Percentiles rank a stretch among this genome's conserved stretches.
Evolutionary conservation across 148 eudicot species (phyloP).

Genomic region (Camellia sinensis): DNA sequence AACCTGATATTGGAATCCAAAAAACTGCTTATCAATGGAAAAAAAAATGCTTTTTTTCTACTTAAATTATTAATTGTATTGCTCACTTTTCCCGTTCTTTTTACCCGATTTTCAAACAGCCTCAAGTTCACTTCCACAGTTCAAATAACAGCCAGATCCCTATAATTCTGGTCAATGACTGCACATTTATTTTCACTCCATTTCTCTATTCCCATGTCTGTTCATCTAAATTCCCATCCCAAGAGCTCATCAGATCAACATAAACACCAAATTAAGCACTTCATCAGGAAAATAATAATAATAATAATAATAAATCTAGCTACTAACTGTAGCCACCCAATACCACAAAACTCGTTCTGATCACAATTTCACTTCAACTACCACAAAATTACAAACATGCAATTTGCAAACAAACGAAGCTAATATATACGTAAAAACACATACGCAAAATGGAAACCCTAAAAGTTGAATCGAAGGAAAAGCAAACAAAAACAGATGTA

Average conservation of each 20-base stretch:
- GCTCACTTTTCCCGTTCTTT: not conserved
- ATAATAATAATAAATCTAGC: not conserved
- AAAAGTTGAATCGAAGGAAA: not conserved
- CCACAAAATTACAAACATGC: not conserved
- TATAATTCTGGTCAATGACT: not conserved
- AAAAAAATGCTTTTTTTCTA: not conserved
- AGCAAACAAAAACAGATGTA: not conserved
- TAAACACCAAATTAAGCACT: not conserved
- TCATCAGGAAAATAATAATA: not conserved
- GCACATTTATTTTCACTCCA: not conserved
- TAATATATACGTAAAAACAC: not conserved
- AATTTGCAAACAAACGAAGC: not conserved
- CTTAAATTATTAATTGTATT: not conserved
- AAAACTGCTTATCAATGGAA: not conserved
- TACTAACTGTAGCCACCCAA: not conserved
- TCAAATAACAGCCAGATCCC: not conserved
- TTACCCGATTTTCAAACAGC: not conserved
- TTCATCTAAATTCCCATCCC: not conserved
- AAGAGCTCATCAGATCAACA: not conserved
- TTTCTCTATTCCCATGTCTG: not conserved
- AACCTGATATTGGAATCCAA: not conserved
- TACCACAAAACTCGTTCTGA: slow-evolving; percentile 3
- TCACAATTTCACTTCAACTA: slow-evolving; percentile 9
- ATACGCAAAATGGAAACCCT: not conserved
- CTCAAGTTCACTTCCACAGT: not conserved